Conservation (phyloP, 331 rosid species). For the Spiraea crenata region DNA sequence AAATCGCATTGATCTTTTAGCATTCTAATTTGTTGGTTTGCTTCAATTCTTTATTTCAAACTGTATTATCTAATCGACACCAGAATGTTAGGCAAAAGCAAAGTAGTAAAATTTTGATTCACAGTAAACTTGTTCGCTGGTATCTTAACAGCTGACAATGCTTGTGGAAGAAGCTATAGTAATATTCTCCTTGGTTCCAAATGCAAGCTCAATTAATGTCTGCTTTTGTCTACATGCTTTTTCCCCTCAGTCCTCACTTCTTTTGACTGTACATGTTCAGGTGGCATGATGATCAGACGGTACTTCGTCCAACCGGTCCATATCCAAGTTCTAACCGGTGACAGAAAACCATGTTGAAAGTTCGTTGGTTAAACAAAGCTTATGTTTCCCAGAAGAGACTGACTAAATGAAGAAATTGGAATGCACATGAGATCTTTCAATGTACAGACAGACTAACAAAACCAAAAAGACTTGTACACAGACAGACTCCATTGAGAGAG, state of each 20-base stretch:
- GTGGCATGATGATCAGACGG: not conserved
- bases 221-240: not conserved
- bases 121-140: no score
- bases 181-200: not conserved
- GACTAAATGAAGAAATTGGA: no score
- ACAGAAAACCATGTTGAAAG: not conserved
- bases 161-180: not conserved
- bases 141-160: not conserved
- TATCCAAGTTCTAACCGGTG: not conserved
- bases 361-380: not conserved
- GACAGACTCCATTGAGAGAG: not conserved
- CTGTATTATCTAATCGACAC: no score
- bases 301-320: constrained; percentile 7
- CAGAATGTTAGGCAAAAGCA: no score
- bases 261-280: not conserved
- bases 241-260: not conserved
- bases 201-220: not conserved
- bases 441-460: not conserved
- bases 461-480: no score
- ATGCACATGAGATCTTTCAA: not conserved
- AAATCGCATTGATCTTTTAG: no score
- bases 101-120: no score
- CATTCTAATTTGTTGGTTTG: no score
- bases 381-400: not conserved
- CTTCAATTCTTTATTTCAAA: no score